phyloP scores from a whole-genome alignment of 108 stramenopile species.

The Pseudonitzschia multiseries region DNA sequence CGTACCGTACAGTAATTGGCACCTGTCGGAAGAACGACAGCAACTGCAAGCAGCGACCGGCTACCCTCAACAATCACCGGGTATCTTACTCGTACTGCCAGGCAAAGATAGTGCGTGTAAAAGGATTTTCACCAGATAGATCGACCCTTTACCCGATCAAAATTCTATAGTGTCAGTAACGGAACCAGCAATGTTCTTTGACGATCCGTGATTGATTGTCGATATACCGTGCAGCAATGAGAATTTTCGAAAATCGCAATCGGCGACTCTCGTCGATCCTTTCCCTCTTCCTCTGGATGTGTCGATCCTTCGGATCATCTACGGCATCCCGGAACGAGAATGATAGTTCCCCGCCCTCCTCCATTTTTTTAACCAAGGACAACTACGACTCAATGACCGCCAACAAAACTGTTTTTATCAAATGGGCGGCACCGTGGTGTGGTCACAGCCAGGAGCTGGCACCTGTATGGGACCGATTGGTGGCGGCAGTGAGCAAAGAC shows the following conservation, averaged over 20 bases:
- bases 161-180: background rate
- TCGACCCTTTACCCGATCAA: no score
- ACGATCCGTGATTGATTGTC: background rate
- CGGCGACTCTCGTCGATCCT: background rate
- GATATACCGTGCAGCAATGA: background rate
- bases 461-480: constrained; percentile 76
- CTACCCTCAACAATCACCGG: no score
- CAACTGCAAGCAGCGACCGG: no score
- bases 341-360: background rate
- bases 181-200: background rate
- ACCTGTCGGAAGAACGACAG: no score
- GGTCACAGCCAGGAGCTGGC: constrained; percentile 78
- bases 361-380: constrained; percentile 7
- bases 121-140: no score
- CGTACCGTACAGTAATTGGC: no score
- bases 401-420: constrained; percentile 77
- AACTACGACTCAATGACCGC: constrained; percentile 48
- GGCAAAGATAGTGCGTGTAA: no score
- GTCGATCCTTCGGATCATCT: background rate
- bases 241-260: background rate
- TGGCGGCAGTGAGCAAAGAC: constrained; percentile 22
- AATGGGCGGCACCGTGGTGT: constrained; percentile 86
- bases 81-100: no score
- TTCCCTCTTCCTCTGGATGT: background rate
- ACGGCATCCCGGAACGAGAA: background rate